Conservation (phyloP, 2,329 filamentous ascomycete genomes). For the Raffaelea deltoideospora region DNA sequence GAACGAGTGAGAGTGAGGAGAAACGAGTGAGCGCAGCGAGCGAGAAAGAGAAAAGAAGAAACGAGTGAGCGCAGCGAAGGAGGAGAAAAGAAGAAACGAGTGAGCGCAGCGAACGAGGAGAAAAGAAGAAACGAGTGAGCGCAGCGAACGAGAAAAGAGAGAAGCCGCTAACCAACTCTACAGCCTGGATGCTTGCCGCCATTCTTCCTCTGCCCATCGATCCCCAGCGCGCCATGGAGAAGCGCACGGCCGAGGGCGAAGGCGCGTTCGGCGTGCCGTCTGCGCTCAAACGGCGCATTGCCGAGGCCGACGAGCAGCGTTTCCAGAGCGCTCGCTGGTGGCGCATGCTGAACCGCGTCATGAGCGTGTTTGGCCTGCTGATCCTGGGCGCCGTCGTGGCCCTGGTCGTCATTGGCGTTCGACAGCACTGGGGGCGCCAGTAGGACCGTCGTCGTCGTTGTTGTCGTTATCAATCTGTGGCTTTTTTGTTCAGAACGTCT, state of each 20-base stretch:
- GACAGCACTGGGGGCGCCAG: conserved; percentile 27
- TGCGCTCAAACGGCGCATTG: conserved; percentile 18
- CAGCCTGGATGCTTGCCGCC: conserved; percentile 65
- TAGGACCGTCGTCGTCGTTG: neutral
- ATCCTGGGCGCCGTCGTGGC: conserved; percentile 37
- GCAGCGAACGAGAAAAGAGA: neutral
- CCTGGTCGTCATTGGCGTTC: conserved; percentile 35
- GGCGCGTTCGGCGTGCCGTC: conserved; percentile 23
- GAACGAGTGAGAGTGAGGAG: neutral
- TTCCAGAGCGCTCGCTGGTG: conserved; percentile 43
- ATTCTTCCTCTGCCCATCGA: conserved; percentile 55
- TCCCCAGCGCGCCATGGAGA: conserved; percentile 34
- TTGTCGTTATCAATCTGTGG: neutral
- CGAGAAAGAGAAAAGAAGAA: neutral
- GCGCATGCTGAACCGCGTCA: conserved; percentile 42
- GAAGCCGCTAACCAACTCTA: conserved; percentile 3
- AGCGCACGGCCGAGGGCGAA: conserved; percentile 26
- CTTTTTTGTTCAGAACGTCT: neutral
- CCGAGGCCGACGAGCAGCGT: conserved; percentile 25
- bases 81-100: neutral
- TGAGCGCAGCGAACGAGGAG: neutral
- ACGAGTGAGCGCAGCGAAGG: neutral
- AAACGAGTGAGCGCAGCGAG: neutral
- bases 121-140: neutral
- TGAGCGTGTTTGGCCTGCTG: conserved; percentile 40